Base-by-base conservation (phyloP, 495 filamentous ascomycete genomes). In the Penicillium daleae region DNA sequence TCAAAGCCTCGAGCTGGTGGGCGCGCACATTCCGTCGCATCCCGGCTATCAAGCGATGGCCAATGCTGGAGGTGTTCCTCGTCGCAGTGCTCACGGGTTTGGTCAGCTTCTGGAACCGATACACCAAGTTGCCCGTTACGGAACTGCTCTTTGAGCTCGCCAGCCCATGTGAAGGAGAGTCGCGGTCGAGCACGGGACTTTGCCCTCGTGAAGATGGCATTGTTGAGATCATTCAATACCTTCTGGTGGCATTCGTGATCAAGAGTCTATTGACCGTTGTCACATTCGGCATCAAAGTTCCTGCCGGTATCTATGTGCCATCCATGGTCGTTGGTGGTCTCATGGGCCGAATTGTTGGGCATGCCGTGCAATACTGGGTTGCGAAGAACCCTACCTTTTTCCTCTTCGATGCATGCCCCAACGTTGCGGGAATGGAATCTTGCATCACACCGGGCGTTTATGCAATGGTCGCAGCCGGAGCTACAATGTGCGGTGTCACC, bases 291-390 rank as follows among this genome's bases (percentile, higher is more conserved):
- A 92, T 96, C 70, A 99, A 99, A 76, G 89, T 97, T 3, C 95
- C 95, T 10, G 92, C 93, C 3, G 95, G 95, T 33, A 97, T 99
- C 62, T 99, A 98, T 66, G 93, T 99, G 0, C 95, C 95, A 4
- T 96, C 92, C 66, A 99, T 99, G 95, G 95, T 99, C 33, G 92
- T 97, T 50, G 95, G 95, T 60, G 95, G 95, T 71, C 80, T 99
- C 42, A 88, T 96, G 81, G 95, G 95, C 33, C 90, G 95, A 3
- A 86, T 92, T 17, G 87, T 97, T 54, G 95, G 95, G 1, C 93
- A 97, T 70, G 65, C 86, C 10, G 89, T 96, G 0, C 95, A 99
- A 71, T 95, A 92, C 75, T 73, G 90, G 48, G 91, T 90, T 13
- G 79, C 92, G 53, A 84, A 84, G 49, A 90, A 90, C 68, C 90